Evolutionary conservation across 2,329 filamentous ascomycete species (phyloP), one percentile per base, ranked within the genome.

Genomic region (Tolypocladium guangdongense): DNA sequence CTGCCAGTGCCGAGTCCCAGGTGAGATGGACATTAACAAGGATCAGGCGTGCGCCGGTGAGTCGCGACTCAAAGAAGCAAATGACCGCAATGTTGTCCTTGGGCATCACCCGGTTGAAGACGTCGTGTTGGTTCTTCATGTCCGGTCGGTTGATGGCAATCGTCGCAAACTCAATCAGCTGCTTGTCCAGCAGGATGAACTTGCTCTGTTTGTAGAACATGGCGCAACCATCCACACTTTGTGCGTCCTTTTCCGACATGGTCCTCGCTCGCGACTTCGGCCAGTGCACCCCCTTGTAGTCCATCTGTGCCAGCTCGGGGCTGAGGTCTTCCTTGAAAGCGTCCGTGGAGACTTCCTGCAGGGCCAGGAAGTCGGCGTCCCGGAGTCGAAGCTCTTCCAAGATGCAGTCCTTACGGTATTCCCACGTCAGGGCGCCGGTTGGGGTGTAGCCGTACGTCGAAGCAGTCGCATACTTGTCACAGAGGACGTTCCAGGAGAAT

Each of bases 31-130:
- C 88, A 65, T 97, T 97, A 60, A 90, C 90, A 37, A 97, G 84
- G 58, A 99, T 95, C 64, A 97, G 75, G 54, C 93, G 85, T 16
- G 90, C 85, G n/a, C 93, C 93, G 0, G 92, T 96, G 56, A 82
- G 75, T 38, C 92, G 83, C 63, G 95, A 96, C 70, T 99, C 93
- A 57, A 99, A 82, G 74, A 97, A 95, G 53, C 87, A 84, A 49
- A 96, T 82, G 49, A 96, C 86, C 18, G 88, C 93, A 68, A 99
- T 96, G 67, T 97, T 92, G 76, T 99, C 93, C 72, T 93, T 90
- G 56, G 92, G 91, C 93, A 96, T 97, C 56, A 99, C 87, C 32
- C 93, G 87, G 68, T 99, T 99, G 78, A 96, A 97, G 54, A 97
- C 92, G 64, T 99, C 93, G 66, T 95, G 89, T 64, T 95, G 90